Percentiles rank a stretch among this genome's conserved stretches.
Evolutionary conservation across 208 protist species (phyloP).

Genomic region (Perkinsela sp.): DNA sequence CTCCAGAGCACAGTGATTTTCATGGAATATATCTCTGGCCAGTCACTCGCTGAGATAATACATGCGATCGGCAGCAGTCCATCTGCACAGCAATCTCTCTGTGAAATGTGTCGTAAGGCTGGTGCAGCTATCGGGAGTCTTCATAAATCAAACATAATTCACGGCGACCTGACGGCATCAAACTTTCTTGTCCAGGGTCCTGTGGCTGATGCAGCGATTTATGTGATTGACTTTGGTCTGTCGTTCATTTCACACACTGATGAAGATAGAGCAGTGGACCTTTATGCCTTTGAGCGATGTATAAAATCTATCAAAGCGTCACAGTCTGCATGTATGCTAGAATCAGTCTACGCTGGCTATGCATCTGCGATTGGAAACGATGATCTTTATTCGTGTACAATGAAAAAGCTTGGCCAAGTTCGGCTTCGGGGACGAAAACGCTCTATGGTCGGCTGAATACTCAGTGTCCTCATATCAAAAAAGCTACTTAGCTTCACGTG

Average conservation of each 20-base stretch:
- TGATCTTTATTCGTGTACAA: conserved; percentile 16
- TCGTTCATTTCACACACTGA: conserved; percentile 34
- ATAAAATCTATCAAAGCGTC: conserved; percentile 73
- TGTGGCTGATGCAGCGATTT: conserved; percentile 10
- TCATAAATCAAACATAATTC: conserved; percentile 68
- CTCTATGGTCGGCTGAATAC: conserved; percentile 50
- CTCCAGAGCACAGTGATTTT: conserved; percentile 15
- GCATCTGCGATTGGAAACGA: conserved; percentile 9
- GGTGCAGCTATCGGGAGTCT: conserved; percentile 54
- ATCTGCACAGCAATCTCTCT: not conserved
- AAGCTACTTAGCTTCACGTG: no score
- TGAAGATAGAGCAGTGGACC: conserved; percentile 89
- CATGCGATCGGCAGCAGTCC: conserved; percentile 10
- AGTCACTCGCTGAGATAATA: conserved; percentile 25
- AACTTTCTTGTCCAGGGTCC: conserved; percentile 56
- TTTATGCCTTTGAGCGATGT: conserved; percentile 91
- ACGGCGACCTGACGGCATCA: conserved; percentile 91
- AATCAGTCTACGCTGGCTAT: conserved; percentile 24
- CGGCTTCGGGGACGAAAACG: conserved; percentile 49
- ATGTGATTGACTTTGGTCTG: conserved; percentile 90
- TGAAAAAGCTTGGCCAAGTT: conserved; percentile 30
- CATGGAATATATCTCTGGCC: conserved; percentile 42
- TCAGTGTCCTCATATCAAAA: no score
- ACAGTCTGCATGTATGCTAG: conserved; percentile 9
- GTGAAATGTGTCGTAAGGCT: conserved; percentile 8